Percentiles rank a stretch among this genome's conserved stretches.
Evolutionary conservation across 768 basidiomycete genomes (phyloP).

Genomic region (Botryobasidium botryosum): DNA sequence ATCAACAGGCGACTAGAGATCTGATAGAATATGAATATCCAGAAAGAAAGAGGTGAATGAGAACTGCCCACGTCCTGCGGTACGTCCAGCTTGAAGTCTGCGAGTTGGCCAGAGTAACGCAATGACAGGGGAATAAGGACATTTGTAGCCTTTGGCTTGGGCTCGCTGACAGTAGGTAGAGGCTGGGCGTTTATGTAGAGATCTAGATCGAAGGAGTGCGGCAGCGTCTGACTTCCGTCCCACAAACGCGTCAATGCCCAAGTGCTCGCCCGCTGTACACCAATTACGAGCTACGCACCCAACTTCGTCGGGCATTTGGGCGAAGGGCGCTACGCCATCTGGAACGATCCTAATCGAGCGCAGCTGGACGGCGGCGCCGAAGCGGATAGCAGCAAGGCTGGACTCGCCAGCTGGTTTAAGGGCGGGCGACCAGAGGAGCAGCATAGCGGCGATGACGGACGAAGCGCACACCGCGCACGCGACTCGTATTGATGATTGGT

Average conservation of each 20-base stretch:
- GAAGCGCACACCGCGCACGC: too few species aligned
- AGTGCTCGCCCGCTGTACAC: neutral
- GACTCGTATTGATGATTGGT: too few species aligned
- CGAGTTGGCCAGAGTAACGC: neutral
- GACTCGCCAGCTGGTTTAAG: too few species aligned
- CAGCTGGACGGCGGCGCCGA: slow-evolving; percentile 3
- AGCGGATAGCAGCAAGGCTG: slow-evolving; percentile 8
- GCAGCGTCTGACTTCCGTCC: slow-evolving; percentile 1
- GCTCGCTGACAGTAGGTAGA: neutral
- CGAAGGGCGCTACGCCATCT: slow-evolving; percentile 7
- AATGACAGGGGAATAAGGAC: neutral
- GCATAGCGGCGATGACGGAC: too few species aligned
- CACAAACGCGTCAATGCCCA: neutral
- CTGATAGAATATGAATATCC: neutral
- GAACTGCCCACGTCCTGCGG: neutral
- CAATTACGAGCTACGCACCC: slow-evolving; percentile 1
- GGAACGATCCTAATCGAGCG: slow-evolving; percentile 11
- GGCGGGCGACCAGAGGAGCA: too few species aligned
- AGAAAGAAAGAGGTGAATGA: neutral
- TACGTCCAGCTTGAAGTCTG: slow-evolving; percentile 1
- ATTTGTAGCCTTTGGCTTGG: neutral
- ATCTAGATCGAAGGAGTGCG: neutral
- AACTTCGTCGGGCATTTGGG: neutral
- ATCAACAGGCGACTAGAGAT: slow-evolving; percentile 9
- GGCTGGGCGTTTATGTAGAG: slow-evolving; percentile 1